Evolutionary conservation across 305 asterid species (phyloP).

Genomic region (Fraxinus sp.): DNA sequence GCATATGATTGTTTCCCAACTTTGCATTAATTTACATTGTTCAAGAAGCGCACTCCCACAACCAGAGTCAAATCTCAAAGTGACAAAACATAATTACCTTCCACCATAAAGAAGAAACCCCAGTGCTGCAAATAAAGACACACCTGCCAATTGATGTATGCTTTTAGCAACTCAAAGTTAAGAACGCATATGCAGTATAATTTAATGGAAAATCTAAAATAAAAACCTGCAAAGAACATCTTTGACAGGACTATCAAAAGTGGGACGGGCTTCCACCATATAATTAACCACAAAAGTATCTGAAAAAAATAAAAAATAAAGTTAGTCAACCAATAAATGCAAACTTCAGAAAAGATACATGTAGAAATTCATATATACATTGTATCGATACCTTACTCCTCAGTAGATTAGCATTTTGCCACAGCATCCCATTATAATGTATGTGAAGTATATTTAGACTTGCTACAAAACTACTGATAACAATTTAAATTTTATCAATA

Average conservation of each 20-base stretch:
- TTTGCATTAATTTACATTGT: background rate
- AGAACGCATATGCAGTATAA: background rate
- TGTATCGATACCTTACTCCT: background rate
- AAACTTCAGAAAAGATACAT: background rate
- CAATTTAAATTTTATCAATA: background rate
- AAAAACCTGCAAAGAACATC: constrained; percentile 92
- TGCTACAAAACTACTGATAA: background rate
- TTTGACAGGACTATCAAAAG: constrained; percentile 63
- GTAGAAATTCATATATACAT: background rate
- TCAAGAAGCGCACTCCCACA: background rate
- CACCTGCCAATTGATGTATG: constrained; percentile 53
- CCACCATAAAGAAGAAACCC: constrained; percentile 97
- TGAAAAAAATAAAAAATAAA: constrained; percentile 32
- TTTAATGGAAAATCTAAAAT: constrained; percentile 8
- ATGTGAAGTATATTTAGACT: background rate
- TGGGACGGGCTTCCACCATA: constrained; percentile 87
- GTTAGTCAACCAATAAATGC: constrained; percentile 4
- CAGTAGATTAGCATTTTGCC: background rate
- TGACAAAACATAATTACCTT: constrained; percentile 49
- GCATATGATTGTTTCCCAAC: background rate
- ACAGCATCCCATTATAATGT: background rate
- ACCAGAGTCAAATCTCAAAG: constrained; percentile 11
- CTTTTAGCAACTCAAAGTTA: constrained; percentile 27
- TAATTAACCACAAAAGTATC: constrained; percentile 73
- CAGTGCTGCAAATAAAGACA: constrained; percentile 83